Base-by-base conservation (phyloP, 352 stramenopile species). In the Phytophthora macrochlamydospora region DNA sequence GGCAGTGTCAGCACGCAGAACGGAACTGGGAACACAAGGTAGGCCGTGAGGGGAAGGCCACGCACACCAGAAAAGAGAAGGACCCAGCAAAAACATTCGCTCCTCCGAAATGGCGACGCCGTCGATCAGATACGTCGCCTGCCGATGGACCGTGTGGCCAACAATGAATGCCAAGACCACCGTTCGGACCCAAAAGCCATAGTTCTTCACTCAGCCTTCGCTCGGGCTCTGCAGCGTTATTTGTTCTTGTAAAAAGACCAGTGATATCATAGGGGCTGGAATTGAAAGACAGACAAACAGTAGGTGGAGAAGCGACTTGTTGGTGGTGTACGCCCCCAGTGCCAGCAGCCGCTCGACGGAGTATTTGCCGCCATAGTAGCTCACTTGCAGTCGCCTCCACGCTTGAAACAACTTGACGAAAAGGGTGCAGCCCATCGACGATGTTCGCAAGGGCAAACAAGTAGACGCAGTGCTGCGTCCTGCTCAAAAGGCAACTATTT, bases 101-200 rank as follows among this genome's bases (percentile, higher is more conserved):
- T 28, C 0, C 18, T 18, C 33, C 1, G 61, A 45, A 4, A 54
- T 57, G 2, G 28, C 33, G 24, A 68, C 31, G 7, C 54, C 46
- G 37, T 58, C 46, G 13, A 67, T 57, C n/a, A 67, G 55, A 18
- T 67, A 62, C n/a, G 53, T 57, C 11, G 61, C 53, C 51, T 68
- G 53, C 2, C 45, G 30, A 5, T 52, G 62, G 11, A 68, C 9
- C 11, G 56, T 43, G 28, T 29, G 44, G n/a, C 33, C 18, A 37
- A 51, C 51, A 4, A 56, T 44, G 40, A 37, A 35, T 13, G 31
- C 35, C 13, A 63, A 28, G 1, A 63, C 7, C n/a, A 35, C 53
- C 1, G 49, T 46, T 18, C 61, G 61, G 31, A 57, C 51, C 61
- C 54, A 69, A 18, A 62, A 57, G 5, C 61, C 61, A n/a, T 63